A percentile compares a stretch with the other conserved stretches of the same genome.
phyloP scores from a whole-genome alignment of 2,329 filamentous ascomycete species.

The Chaetomium sp. region DNA sequence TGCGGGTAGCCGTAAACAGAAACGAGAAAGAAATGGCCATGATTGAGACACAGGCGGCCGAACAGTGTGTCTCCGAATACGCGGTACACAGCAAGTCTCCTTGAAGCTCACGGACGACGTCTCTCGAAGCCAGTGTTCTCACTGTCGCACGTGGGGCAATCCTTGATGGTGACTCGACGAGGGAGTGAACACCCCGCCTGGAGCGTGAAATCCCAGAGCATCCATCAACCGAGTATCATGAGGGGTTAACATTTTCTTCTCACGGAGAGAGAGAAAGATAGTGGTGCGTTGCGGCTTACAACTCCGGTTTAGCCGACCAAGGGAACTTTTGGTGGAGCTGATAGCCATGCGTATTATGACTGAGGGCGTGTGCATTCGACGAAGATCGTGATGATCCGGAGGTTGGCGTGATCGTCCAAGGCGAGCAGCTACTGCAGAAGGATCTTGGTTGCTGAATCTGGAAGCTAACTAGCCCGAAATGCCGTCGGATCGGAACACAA shows the following conservation, averaged over 20 bases:
- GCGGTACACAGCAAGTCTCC: constrained; percentile 3
- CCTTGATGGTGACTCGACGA: constrained; percentile 4
- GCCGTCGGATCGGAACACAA: constrained; percentile 14
- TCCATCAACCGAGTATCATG: neutral
- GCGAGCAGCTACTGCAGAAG: constrained; percentile 10
- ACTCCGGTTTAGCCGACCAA: constrained; percentile 10
- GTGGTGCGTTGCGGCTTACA: constrained; percentile 4
- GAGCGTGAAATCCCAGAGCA: neutral
- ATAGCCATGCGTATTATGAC: neutral
- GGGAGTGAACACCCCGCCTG: neutral
- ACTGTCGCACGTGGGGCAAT: constrained; percentile 17
- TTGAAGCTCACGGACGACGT: neutral
- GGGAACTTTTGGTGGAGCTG: constrained; percentile 5
- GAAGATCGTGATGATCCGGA: constrained; percentile 16
- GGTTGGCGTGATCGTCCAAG: constrained; percentile 8
- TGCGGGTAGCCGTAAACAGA: constrained; percentile 20
- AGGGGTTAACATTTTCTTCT: neutral
- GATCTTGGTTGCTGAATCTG: constrained; percentile 20
- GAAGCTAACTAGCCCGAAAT: constrained; percentile 7
- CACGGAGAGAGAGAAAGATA: neutral
- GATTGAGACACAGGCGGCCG: neutral
- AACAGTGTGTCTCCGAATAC: constrained; percentile 10
- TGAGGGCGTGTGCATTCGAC: neutral
- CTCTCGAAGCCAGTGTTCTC: constrained; percentile 6
- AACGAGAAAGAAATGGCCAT: neutral